phyloP scores from a whole-genome alignment of 345 rosid species.

The Populus deltoides region DNA sequence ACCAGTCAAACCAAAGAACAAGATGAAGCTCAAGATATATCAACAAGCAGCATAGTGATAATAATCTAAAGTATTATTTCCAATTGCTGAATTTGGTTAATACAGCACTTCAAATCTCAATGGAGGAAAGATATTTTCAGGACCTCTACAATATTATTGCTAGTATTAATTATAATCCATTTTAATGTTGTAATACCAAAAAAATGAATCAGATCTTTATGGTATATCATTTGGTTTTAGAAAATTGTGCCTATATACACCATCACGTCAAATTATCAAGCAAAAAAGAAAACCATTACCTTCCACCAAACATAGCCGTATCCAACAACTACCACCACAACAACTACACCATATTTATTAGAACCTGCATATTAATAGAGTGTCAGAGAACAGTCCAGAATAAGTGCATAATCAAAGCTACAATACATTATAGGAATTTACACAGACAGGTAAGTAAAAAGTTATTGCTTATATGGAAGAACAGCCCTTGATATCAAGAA shows the following conservation, averaged over 20 bases:
- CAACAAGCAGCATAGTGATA: neutral
- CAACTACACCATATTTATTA: conserved; percentile 43
- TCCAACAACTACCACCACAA: conserved; percentile 56
- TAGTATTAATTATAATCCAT: neutral
- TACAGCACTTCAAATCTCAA: neutral
- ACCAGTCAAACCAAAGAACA: conserved; percentile 4
- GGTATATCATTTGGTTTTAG: neutral
- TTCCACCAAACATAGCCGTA: conserved; percentile 84
- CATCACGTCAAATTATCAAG: neutral
- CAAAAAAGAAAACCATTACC: conserved; percentile 35
- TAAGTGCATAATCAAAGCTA: conserved; percentile 8
- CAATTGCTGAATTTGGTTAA: conserved; percentile 3
- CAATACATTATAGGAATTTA: neutral
- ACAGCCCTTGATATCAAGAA: neutral
- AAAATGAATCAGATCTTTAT: neutral
- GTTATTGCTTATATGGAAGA: neutral
- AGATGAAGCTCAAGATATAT: conserved; percentile 3
- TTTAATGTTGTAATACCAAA: neutral
- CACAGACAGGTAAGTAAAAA: neutral
- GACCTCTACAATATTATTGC: neutral
- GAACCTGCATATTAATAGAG: conserved; percentile 42
- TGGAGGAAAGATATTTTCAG: neutral
- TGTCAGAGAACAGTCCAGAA: neutral
- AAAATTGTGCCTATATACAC: neutral
- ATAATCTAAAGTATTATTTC: conserved; percentile 1